These are phyloP conservation scores for Floccularia luteovirens DNA, from an alignment of 768 basidiomycete species.

Conservation along the genomic window DNA sequence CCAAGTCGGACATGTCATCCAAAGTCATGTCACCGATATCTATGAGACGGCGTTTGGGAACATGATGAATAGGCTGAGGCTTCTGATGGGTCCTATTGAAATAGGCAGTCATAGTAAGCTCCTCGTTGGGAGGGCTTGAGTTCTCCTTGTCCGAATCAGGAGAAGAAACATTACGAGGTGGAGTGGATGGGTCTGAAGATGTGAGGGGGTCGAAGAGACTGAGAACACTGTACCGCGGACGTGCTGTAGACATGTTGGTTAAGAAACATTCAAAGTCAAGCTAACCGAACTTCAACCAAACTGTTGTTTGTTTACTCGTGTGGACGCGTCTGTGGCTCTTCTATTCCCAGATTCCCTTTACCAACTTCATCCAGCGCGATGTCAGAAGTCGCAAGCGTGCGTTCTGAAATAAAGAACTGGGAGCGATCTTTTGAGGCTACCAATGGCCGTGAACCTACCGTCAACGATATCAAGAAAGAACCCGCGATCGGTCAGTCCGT, in stretches of 20 bases:
- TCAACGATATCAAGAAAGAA: slow-evolving; percentile 63
- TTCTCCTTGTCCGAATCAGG: slow-evolving; percentile 45
- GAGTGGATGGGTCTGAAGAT: slow-evolving; percentile 9
- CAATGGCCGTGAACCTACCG: slow-evolving; percentile 51
- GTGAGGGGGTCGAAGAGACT: slow-evolving; percentile 44
- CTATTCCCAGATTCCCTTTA: slow-evolving; percentile 4
- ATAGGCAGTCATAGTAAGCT: slow-evolving; percentile 24
- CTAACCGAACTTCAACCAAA: slow-evolving; percentile 14
- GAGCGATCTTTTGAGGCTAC: slow-evolving; percentile 57
- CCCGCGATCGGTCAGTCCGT: slow-evolving; percentile 52
- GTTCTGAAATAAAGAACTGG: slow-evolving; percentile 71
- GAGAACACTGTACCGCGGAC: slow-evolving; percentile 39
- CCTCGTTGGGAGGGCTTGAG: slow-evolving; percentile 11
- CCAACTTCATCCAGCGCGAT: slow-evolving; percentile 14
- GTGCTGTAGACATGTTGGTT: slow-evolving; percentile 20
- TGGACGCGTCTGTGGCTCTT: slow-evolving; percentile 24
- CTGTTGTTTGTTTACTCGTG: slow-evolving; percentile 25
- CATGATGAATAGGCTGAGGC: slow-evolving; percentile 15
- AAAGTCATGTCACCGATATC: slow-evolving; percentile 44
- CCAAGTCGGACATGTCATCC: slow-evolving; percentile 23
- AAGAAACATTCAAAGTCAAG: slow-evolving; percentile 8
- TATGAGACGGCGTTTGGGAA: slow-evolving; percentile 32
- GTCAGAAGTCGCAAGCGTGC: slow-evolving; percentile 41
- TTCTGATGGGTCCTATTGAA: slow-evolving; percentile 23
- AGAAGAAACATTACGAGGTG: slow-evolving; percentile 16